phyloP scores from a whole-genome alignment of 495 filamentous ascomycete genomes.

The Talaromyces nanjingensis region DNA sequence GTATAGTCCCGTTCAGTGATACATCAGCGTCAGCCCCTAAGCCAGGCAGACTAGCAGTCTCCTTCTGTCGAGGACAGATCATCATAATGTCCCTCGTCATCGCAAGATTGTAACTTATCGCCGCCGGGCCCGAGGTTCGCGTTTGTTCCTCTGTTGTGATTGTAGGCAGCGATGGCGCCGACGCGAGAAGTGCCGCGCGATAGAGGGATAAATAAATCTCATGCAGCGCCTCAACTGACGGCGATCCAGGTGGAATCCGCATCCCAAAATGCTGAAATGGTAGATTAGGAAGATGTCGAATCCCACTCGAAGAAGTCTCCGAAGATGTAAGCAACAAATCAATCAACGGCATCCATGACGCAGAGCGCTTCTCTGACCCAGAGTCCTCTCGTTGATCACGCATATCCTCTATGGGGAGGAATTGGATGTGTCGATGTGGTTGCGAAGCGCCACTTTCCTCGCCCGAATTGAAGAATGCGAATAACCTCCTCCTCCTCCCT shows the following conservation, averaged over 20 bases:
- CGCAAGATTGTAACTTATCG: constrained; percentile 73
- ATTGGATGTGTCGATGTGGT: constrained; percentile 72
- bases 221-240: constrained; percentile 34
- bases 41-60: constrained; percentile 25
- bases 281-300: constrained; percentile 24
- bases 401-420: constrained; percentile 67
- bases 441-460: constrained; percentile 71
- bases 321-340: constrained; percentile 26
- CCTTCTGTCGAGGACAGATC: constrained; percentile 54
- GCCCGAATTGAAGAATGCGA: constrained; percentile 81
- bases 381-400: constrained; percentile 27
- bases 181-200: constrained; percentile 36
- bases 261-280: constrained; percentile 46
- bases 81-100: constrained; percentile 65
- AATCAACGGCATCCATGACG: constrained; percentile 48
- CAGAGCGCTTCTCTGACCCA: not conserved
- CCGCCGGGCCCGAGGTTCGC: constrained; percentile 35
- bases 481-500: constrained; percentile 32
- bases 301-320: not conserved
- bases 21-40: constrained; percentile 42
- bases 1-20: constrained; percentile 67
- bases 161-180: constrained; percentile 8
- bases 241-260: constrained; percentile 24
- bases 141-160: constrained; percentile 6
- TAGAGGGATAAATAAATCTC: constrained; percentile 49